phyloP scores from a whole-genome alignment of 208 protist species.

The Leishmania braziliensis region DNA sequence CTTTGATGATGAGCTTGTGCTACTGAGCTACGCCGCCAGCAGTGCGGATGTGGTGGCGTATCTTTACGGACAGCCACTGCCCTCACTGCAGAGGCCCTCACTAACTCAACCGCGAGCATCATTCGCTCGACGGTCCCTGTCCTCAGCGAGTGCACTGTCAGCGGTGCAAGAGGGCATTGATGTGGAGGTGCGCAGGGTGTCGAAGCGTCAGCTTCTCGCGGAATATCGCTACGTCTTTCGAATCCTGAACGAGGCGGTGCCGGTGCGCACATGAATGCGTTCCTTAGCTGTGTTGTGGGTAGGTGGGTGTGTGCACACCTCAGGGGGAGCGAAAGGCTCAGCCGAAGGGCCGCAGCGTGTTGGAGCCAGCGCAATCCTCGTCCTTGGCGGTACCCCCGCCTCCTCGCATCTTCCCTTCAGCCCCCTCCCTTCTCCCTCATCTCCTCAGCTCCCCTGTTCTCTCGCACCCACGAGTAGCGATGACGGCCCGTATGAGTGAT shows the following conservation, averaged over 20 bases:
- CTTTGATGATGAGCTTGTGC: constrained; percentile 67
- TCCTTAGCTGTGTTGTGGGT: not conserved
- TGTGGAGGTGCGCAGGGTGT: constrained; percentile 21
- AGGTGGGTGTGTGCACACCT: not conserved
- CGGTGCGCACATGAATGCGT: constrained; percentile 8
- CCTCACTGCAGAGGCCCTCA: constrained; percentile 18
- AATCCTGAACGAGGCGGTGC: constrained; percentile 62
- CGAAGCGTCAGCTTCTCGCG: constrained; percentile 48
- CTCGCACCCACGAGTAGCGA: not conserved
- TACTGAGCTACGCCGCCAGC: constrained; percentile 49
- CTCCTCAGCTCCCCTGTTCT: no score
- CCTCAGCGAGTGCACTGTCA: not conserved
- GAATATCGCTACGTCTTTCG: constrained; percentile 77
- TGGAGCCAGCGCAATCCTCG: not conserved
- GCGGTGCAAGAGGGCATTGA: constrained; percentile 3
- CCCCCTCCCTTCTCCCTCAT: not conserved
- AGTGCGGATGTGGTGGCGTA: constrained; percentile 41
- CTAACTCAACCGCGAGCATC: not conserved
- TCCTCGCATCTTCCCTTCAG: not conserved
- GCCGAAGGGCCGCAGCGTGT: not conserved
- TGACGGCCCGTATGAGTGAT: no score
- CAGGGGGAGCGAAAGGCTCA: not conserved
- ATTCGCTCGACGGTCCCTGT: not conserved
- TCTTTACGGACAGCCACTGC: constrained; percentile 39
- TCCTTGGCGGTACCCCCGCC: not conserved